A percentile compares a stretch with the other conserved stretches of the same genome.
Evolutionary conservation across 2,329 filamentous ascomycete species (phyloP).

Genomic region (Rhexocercosporidium sp.): DNA sequence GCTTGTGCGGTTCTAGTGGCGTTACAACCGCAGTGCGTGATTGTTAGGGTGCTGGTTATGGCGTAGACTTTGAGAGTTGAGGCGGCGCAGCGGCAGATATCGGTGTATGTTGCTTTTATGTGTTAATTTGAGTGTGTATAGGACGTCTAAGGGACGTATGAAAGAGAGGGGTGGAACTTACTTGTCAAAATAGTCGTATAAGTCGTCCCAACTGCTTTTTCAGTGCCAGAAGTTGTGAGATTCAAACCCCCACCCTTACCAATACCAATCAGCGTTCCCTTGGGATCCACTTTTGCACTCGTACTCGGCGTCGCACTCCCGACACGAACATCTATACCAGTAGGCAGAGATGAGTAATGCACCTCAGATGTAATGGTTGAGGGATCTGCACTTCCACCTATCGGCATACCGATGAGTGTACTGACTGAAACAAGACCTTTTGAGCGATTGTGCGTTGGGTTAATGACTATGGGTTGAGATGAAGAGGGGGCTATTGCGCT

Average conservation of each 20-base stretch:
- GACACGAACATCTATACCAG: not conserved
- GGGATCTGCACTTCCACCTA: not conserved
- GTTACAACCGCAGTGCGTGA: not conserved
- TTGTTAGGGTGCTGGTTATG: not conserved
- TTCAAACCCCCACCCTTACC: not conserved
- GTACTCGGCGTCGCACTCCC: not conserved
- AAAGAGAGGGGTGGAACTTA: not conserved
- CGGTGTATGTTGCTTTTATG: slow-evolving; percentile 9
- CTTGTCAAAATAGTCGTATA: slow-evolving; percentile 1
- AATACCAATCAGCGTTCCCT: not conserved
- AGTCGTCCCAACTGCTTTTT: not conserved
- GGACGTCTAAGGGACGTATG: not conserved
- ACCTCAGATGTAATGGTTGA: not conserved
- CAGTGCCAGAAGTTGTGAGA: not conserved
- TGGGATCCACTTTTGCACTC: not conserved
- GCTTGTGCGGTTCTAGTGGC: not conserved
- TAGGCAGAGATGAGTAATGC: not conserved
- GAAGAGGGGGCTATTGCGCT: not conserved
- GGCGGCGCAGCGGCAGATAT: not conserved
- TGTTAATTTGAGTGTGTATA: not conserved
- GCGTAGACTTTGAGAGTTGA: slow-evolving; percentile 6
- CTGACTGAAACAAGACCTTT: not conserved
- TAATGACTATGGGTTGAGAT: not conserved
- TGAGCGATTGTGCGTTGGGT: not conserved
- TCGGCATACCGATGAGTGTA: not conserved